These are phyloP conservation scores for Tolypocladium tundrense DNA, from an alignment of 2,329 filamentous ascomycete genomes.

Conservation along the genomic window DNA sequence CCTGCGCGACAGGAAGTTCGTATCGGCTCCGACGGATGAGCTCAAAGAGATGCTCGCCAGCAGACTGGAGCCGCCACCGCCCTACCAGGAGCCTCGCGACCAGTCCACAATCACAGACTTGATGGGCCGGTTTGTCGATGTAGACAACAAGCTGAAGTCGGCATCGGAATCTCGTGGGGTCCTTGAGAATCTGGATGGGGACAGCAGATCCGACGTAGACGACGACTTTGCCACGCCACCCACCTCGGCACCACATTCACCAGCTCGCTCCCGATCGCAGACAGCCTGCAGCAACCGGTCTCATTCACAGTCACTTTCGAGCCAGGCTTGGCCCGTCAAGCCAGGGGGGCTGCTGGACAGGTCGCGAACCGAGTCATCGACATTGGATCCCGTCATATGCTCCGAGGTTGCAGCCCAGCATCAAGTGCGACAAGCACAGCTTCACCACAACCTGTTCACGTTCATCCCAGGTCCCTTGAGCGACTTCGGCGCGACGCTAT, in stretches of 20 bases:
- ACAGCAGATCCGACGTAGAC: constrained; percentile 40
- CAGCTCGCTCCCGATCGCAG: constrained; percentile 35
- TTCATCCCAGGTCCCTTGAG: constrained; percentile 60
- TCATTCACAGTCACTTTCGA: constrained; percentile 31
- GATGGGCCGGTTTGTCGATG: constrained; percentile 20
- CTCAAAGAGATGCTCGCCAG: constrained; percentile 64
- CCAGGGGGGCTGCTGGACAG: constrained; percentile 57
- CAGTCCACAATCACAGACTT: constrained; percentile 11
- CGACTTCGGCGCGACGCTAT: constrained; percentile 61
- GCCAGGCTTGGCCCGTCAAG: constrained; percentile 42
- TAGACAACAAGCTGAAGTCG: constrained; percentile 9
- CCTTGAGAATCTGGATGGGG: constrained; percentile 25
- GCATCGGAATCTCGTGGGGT: background rate
- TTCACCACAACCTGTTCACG: constrained; percentile 70
- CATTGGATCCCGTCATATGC: constrained; percentile 46
- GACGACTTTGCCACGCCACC: constrained; percentile 47
- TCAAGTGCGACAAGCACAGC: constrained; percentile 46
- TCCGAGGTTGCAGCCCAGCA: constrained; percentile 44
- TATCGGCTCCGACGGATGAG: constrained; percentile 69
- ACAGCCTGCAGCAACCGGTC: constrained; percentile 33
- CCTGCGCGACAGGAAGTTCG: constrained; percentile 75
- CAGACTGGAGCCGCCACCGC: constrained; percentile 50
- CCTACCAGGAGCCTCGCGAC: constrained; percentile 22
- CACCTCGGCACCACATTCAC: constrained; percentile 41
- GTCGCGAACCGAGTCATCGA: constrained; percentile 54